A percentile compares a stretch with the other conserved stretches of the same genome.
phyloP scores from a whole-genome alignment of 2,329 filamentous ascomycete species.

The Fusarium hainanense region DNA sequence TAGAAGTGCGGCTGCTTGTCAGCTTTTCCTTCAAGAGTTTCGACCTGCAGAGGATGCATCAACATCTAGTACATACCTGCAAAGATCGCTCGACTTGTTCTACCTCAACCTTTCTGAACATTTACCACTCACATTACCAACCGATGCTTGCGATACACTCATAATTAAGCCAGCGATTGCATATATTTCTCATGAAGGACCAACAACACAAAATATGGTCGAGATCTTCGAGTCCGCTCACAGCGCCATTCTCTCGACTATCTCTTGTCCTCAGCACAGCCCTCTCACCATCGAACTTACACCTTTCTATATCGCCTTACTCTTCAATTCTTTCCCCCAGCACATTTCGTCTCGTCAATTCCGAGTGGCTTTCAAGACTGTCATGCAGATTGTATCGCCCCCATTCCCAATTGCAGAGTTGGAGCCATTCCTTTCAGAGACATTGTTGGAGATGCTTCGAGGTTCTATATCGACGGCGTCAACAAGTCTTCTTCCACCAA shows the following conservation, averaged over 20 bases:
- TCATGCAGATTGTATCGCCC: conserved; percentile 83
- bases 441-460: conserved; percentile 81
- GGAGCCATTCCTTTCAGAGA: conserved; percentile 82
- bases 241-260: conserved; percentile 80
- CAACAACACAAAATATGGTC: conserved; percentile 59
- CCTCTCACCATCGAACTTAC: conserved; percentile 76
- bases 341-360: conserved; percentile 88
- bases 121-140: conserved; percentile 76
- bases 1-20: conserved; percentile 73
- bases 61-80: conserved; percentile 55
- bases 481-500: conserved; percentile 55
- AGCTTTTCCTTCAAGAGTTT: conserved; percentile 74
- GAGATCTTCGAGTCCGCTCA: conserved; percentile 89
- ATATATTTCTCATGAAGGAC: conserved; percentile 69
- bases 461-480: conserved; percentile 66
- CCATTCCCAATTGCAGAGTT: conserved; percentile 78
- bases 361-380: conserved; percentile 85
- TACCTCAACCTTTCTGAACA: conserved; percentile 90
- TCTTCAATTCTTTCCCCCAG: conserved; percentile 82
- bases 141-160: conserved; percentile 75
- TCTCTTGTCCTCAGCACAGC: conserved; percentile 83
- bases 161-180: conserved; percentile 79
- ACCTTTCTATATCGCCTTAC: conserved; percentile 84
- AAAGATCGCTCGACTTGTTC: conserved; percentile 83
- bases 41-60: conserved; percentile 55